phyloP scores from a whole-genome alignment of 1,139 yeast species.

The Candida sojae region DNA sequence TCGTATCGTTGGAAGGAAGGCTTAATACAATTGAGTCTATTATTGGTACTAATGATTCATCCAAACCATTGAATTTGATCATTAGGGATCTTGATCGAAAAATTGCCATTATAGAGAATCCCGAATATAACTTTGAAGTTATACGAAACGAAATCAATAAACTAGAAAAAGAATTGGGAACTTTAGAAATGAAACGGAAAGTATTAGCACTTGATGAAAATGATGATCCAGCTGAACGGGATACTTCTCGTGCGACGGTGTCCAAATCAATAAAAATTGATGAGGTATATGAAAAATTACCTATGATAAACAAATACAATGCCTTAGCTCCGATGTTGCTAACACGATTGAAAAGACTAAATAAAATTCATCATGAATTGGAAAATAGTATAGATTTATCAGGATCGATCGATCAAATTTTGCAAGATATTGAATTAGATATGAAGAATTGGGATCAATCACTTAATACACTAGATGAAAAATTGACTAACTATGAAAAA shows the following conservation, averaged over 20 bases:
- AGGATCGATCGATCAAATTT: slow-evolving; percentile 31
- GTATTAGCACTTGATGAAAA: slow-evolving; percentile 11
- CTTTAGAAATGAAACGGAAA: slow-evolving; percentile 16
- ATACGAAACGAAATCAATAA: slow-evolving; percentile 20
- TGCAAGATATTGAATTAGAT: slow-evolving; percentile 39
- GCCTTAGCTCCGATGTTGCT: slow-evolving; percentile 41
- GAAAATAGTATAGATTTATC: slow-evolving; percentile 29
- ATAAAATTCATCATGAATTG: slow-evolving; percentile 44
- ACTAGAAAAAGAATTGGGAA: slow-evolving; percentile 19
- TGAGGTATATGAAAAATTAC: slow-evolving; percentile 38
- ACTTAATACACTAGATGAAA: slow-evolving; percentile 35
- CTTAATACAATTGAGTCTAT: slow-evolving; percentile 23
- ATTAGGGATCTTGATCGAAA: slow-evolving; percentile 37
- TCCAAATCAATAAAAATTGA: slow-evolving; percentile 27
- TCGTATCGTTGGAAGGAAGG: slow-evolving; percentile 22
- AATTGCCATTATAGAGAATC: slow-evolving; percentile 39
- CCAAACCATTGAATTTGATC: slow-evolving; percentile 22
- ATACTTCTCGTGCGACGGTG: neutral
- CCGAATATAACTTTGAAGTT: slow-evolving; percentile 28
- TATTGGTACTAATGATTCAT: slow-evolving; percentile 21
- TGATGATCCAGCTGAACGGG: neutral
- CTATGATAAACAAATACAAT: slow-evolving; percentile 35
- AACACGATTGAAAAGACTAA: slow-evolving; percentile 45
- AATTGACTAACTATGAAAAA: slow-evolving; percentile 26
- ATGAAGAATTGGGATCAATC: slow-evolving; percentile 42